Percentiles rank a stretch among this genome's conserved stretches.
Conservation (phyloP, 1,284 basidiomycete genomes). For the Cutaneotrichosporon spelunceum region DNA sequence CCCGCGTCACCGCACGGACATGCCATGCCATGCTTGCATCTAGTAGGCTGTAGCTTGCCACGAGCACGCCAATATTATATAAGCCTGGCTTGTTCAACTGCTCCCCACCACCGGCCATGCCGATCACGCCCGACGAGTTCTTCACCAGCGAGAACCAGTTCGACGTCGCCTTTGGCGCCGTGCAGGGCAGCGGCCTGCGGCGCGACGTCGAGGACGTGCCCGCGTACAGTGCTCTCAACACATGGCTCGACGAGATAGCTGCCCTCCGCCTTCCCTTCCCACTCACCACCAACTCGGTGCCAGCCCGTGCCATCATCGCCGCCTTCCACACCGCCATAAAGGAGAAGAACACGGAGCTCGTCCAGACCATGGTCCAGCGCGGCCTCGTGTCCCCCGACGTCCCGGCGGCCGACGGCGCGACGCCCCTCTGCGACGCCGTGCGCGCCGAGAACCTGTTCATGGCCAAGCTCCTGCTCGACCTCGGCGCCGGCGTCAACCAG, state of each 20-base stretch:
- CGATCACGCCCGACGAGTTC: constrained; percentile 9
- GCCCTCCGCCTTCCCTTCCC: background rate
- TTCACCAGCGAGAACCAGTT: background rate
- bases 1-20: too few species aligned
- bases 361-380: constrained; percentile 9
- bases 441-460: background rate
- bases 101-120: background rate
- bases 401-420: background rate
- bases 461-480: constrained; percentile 5
- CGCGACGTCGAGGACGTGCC: background rate
- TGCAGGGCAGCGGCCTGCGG: background rate
- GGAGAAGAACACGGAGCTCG: background rate
- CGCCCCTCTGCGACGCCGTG: constrained; percentile 11
- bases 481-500: constrained; percentile 10
- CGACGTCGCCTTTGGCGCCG: constrained; percentile 4
- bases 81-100: too few species aligned
- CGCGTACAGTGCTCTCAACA: background rate
- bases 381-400: constrained; percentile 18
- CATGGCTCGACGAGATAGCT: background rate
- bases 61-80: too few species aligned
- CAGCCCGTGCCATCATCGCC: background rate
- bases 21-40: too few species aligned
- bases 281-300: background rate
- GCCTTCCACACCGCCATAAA: background rate
- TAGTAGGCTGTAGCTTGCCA: too few species aligned